Evolutionary conservation across 139 green algal genomes (phyloP).

Genomic region (Chlamydomonas eustigma): DNA sequence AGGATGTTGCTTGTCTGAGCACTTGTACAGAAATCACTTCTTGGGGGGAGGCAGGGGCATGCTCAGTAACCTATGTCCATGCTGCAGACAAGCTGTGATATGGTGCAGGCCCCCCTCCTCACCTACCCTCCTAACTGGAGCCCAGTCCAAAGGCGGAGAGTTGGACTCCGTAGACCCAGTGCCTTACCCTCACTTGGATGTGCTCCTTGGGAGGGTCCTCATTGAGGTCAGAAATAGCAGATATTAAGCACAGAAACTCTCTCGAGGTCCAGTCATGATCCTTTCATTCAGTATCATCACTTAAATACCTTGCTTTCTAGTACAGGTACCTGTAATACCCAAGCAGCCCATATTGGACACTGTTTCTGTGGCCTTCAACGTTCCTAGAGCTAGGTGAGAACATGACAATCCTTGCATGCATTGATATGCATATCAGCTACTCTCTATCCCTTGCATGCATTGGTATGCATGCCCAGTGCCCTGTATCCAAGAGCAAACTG

Average conservation of each 20-base stretch:
- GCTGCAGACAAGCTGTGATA: neutral
- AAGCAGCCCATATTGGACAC: neutral
- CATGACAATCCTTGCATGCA: too few relatives aligned
- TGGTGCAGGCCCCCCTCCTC: neutral
- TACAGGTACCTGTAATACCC: neutral
- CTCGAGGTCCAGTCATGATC: neutral
- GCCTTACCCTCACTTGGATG: neutral
- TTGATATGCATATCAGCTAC: too few relatives aligned
- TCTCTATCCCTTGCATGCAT: too few relatives aligned
- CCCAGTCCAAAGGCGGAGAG: too few relatives aligned
- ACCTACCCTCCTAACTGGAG: too few relatives aligned
- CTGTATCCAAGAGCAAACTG: too few relatives aligned
- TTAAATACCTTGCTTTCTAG: neutral
- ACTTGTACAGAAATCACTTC: neutral
- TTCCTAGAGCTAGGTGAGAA: too few relatives aligned
- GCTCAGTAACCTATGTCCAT: neutral
- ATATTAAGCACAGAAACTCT: too few relatives aligned
- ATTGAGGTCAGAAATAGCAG: constrained; percentile 2
- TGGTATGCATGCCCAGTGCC: too few relatives aligned
- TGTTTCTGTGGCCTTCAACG: too few relatives aligned
- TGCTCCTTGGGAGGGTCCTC: neutral
- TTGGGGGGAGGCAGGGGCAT: neutral
- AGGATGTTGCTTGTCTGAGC: constrained; percentile 1
- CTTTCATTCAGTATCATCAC: neutral
- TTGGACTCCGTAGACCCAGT: neutral